phyloP scores from a whole-genome alignment of 1,284 basidiomycete genomes.

The Trichosporon faecale region DNA sequence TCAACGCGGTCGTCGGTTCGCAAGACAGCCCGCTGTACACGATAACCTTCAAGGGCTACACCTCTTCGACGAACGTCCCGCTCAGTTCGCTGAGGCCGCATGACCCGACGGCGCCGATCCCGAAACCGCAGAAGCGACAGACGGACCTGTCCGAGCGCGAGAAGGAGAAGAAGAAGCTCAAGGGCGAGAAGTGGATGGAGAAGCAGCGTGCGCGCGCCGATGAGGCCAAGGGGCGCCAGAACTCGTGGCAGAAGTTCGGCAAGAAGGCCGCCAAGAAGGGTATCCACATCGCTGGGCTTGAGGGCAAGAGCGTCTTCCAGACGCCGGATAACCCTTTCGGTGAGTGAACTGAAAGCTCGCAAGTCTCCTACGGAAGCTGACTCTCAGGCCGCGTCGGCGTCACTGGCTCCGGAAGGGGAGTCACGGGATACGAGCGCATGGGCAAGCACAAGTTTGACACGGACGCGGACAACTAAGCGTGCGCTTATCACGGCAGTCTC shows the following conservation, averaged over 20 bases:
- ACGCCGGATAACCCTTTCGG: constrained; percentile 92
- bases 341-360: constrained; percentile 56
- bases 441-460: constrained; percentile 81
- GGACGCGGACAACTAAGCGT: constrained; percentile 67
- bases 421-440: constrained; percentile 70
- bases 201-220: constrained; percentile 79
- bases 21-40: constrained; percentile 82
- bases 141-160: constrained; percentile 75
- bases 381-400: constrained; percentile 70
- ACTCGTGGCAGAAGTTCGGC: constrained; percentile 95
- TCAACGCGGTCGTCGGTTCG: constrained; percentile 82
- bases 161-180: constrained; percentile 86
- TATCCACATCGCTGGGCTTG: constrained; percentile 70
- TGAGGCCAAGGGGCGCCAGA: constrained; percentile 71
- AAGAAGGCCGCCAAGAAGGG: constrained; percentile 96
- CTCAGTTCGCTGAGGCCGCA: constrained; percentile 66
- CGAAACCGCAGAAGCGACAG: constrained; percentile 71
- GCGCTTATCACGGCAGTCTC: background rate
- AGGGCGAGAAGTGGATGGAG: constrained; percentile 93
- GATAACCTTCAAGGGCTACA: constrained; percentile 92
- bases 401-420: constrained; percentile 86
- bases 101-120: constrained; percentile 45
- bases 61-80: constrained; percentile 85
- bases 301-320: constrained; percentile 91
- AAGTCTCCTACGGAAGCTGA: constrained; percentile 17